Percentiles rank a stretch among this genome's conserved stretches.
Evolutionary conservation across 305 asterid species (phyloP).

Genomic region (Rubia occidens): DNA sequence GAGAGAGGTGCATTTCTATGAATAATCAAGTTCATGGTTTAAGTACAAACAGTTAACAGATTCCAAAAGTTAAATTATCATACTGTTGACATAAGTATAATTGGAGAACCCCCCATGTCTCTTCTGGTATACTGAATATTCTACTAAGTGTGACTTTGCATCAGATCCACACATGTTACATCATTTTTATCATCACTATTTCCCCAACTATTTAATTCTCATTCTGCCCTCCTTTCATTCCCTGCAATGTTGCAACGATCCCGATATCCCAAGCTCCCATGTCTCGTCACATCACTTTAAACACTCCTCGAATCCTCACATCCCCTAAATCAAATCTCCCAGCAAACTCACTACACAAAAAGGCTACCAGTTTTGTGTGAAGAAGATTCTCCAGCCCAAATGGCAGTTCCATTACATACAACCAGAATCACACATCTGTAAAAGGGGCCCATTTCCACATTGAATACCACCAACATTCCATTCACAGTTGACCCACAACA

Average conservation of each 20-base stretch:
- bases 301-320: background rate
- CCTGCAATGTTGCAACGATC: constrained; percentile 22
- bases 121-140: constrained; percentile 21
- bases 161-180: constrained; percentile 42
- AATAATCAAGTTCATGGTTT: background rate
- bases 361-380: constrained; percentile 8
- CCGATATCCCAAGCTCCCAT: constrained; percentile 2
- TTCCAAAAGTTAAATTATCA: background rate
- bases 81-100: background rate
- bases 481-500: constrained; percentile 28
- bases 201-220: constrained; percentile 27
- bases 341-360: background rate
- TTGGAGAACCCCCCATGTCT: constrained; percentile 7
- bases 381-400: constrained; percentile 15
- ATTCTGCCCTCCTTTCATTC: constrained; percentile 27
- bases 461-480: constrained; percentile 27
- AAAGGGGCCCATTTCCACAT: constrained; percentile 23
- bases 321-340: constrained; percentile 14
- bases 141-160: constrained; percentile 18
- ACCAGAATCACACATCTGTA: constrained; percentile 24
- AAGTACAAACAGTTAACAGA: background rate
- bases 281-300: constrained; percentile 20
- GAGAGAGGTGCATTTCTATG: constrained; percentile 3
- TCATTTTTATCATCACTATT: constrained; percentile 33
- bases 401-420: constrained; percentile 11